Evolutionary conservation across 495 filamentous ascomycete genomes (phyloP), one percentile per base, ranked within the genome.

Genomic region (Parathielavia hyrcaniae): DNA sequence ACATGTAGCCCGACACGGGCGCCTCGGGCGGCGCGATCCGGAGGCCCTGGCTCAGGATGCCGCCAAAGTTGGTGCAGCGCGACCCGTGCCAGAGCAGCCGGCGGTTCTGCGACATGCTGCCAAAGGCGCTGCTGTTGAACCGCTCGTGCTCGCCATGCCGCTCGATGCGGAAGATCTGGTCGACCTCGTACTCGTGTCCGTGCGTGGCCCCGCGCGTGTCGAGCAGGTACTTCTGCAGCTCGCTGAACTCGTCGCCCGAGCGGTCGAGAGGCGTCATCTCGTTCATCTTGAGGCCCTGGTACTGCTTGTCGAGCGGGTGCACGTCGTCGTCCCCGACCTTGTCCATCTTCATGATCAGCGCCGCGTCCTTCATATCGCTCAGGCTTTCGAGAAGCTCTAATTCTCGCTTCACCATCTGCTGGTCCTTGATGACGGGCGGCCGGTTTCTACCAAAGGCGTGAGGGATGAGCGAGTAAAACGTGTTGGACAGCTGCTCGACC

Each of bases 21-120:
- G 88, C 88, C 68, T 91, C 87, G 0, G 89, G 88, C 0, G 90
- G 89, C 0, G 90, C 90, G 55, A 96, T 95, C 11, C 88, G 87
- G 9, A 96, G 76, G 39, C 90, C 90, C 67, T 93, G 88, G 55
- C 81, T 86, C 23, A 95, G 79, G 49, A 95, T 93, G 58, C 89
- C 88, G 61, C 83, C 85, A 61, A 86, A 93, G 66, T 95, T 95
- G 43, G 87, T 91, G 26, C 77, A 77, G 17, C 88, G 82, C 19
- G 83, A 86, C 9, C 89, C 89, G 65, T 95, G 90, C 90, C 90
- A 96, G 4, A 96, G 78, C 11, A 95, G 82, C 22, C 85, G 81
- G 32, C 86, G 81, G 62, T 91, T 78, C 51, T 62, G 59, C 16
- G 61, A 49, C 26, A 64, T 59, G 44, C 75, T 64, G 30, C 75